Conservation (phyloP, 108 stramenopile species). For the Skeletonema costatum region DNA sequence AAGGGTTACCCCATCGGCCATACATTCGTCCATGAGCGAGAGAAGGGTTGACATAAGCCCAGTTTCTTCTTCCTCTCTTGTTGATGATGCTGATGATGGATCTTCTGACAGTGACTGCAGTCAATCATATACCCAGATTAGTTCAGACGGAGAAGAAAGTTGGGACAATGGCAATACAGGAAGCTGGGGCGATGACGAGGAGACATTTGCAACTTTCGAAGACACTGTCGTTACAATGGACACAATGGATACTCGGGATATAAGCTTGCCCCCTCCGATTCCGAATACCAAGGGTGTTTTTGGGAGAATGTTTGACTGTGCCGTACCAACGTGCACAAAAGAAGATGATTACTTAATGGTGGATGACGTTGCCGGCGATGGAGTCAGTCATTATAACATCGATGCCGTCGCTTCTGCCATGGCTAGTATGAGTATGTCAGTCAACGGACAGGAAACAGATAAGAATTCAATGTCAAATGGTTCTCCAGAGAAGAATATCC, state of each 20-base stretch:
- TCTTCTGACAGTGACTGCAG: background rate
- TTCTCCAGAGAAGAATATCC: background rate
- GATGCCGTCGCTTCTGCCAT: background rate
- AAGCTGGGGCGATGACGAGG: slow-evolving; percentile 4
- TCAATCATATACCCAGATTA: background rate
- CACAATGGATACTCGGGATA: background rate
- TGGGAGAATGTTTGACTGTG: background rate
- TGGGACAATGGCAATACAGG: background rate
- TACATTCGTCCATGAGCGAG: background rate
- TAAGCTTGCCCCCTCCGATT: background rate
- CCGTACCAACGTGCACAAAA: background rate
- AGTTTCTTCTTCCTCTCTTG: background rate
- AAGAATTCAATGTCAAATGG: background rate
- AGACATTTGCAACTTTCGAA: slow-evolving; percentile 1
- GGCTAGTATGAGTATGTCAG: background rate
- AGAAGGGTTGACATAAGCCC: background rate
- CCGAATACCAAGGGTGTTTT: background rate
- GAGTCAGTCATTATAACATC: background rate
- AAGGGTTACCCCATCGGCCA: background rate
- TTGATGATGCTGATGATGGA: background rate
- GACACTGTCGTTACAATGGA: background rate
- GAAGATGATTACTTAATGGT: background rate
- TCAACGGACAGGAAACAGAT: background rate
- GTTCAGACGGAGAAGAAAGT: slow-evolving; percentile 11
- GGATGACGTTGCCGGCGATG: background rate